Evolutionary conservation across 2,329 filamentous ascomycete genomes (phyloP), one percentile per base, ranked within the genome.

Genomic region (Penicillium decumbens): DNA sequence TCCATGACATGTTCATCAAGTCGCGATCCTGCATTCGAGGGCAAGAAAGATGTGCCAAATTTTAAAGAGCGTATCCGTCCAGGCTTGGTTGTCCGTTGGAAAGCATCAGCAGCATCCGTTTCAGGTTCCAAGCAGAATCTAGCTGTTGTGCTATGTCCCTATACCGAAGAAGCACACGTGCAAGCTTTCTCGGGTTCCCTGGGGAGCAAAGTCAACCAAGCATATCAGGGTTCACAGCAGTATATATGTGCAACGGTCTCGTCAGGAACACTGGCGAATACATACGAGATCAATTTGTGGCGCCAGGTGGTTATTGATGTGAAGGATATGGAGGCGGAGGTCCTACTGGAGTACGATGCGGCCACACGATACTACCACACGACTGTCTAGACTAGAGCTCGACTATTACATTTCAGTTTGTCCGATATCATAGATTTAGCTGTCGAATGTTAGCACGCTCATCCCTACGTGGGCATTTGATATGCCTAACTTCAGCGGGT

Each of bases 301-400:
- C 62, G 60, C 27, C 72, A 75, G 46, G 50, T 66, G 20, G 60
- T 70, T 3, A 57, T 74, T 1, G 50, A 54, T 15, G 55, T 67
- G 4, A 60, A 65, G 0, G 42, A 57, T 51, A 76, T 77, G 72
- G 63, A 70, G 32, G 57, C 50, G 0, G 74, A 77, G 59, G 67
- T 76, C 3, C 49, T 74, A 27, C 51, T 76, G 8, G 72, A 76
- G 55, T 77, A 75, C 53, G 74, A 77, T 56, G 47, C 60, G 2
- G 67, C 56, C 6, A 73, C 73, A n/a, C 61, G 75, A 46, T 76
- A 74, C 45, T 76, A 74, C 54, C 72, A 75, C 24, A 18, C 23
- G 12, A 29, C 32, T 1, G 48, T 37, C 9, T 44, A 44, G 28
- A 20, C 30, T 23, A 13, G 20, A 28, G 28, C 9, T 41, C 12